Conservation (phyloP, 345 rosid genomes). For the Citrus mangshanensis region DNA sequence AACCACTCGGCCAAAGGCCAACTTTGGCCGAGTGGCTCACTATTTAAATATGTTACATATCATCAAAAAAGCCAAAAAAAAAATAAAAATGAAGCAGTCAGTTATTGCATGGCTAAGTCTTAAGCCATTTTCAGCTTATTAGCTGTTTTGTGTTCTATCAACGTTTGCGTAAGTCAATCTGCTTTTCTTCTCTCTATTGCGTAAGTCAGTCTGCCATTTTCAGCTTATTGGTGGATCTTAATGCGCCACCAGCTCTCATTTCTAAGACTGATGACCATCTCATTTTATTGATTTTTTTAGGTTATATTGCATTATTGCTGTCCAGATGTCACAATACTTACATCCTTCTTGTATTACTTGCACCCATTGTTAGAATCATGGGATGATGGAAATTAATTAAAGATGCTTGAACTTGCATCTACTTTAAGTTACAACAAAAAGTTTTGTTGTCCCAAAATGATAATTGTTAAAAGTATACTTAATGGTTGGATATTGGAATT, state of each 20-base stretch:
- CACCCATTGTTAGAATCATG: not conserved
- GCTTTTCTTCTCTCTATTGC: not conserved
- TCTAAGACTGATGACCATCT: not conserved
- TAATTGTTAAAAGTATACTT: not conserved
- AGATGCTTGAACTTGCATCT: conserved; percentile 4
- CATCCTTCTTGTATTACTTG: not conserved
- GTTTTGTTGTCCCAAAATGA: not conserved
- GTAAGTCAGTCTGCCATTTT: not conserved
- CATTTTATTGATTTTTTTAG: not conserved
- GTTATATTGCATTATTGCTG: not conserved
- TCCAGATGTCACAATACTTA: not conserved
- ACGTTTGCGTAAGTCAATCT: conserved; percentile 10
- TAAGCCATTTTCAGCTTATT: not conserved
- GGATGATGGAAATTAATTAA: not conserved
- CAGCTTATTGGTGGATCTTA: not conserved
- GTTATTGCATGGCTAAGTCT: conserved; percentile 30
- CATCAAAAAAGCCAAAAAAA: not conserved
- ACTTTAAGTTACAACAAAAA: conserved; percentile 6
- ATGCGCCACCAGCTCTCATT: not conserved
- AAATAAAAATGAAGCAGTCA: not conserved
- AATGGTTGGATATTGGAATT: not conserved
- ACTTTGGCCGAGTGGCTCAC: not conserved
- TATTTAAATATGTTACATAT: conserved; percentile 8
- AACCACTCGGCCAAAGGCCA: too few relatives aligned
- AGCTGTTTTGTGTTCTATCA: not conserved